Evolutionary conservation across 495 filamentous ascomycete species (phyloP).

Genomic region (Penicillium robsamsonii): DNA sequence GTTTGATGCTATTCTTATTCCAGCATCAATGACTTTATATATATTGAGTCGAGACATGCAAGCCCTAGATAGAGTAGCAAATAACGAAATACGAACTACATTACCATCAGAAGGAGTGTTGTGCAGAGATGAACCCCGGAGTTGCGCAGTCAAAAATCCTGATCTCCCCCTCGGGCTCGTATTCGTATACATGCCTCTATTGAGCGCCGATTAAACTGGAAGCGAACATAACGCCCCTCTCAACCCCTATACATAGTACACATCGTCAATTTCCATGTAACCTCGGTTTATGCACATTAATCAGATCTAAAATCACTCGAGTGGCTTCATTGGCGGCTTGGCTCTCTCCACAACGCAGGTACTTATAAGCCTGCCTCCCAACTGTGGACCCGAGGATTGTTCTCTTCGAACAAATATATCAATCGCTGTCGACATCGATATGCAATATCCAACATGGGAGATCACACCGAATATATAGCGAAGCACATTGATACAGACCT

Average conservation of each 20-base stretch:
- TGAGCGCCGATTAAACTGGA: background rate
- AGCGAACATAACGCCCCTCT: background rate
- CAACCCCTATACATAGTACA: background rate
- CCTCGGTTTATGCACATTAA: background rate
- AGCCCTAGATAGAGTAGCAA: background rate
- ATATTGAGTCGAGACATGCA: background rate
- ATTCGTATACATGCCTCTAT: background rate
- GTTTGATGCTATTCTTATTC: too few species aligned
- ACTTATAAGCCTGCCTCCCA: background rate
- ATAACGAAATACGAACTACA: background rate
- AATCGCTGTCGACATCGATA: background rate
- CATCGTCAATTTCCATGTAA: background rate
- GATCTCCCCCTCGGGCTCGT: slow-evolving; percentile 5
- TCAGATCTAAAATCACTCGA: background rate
- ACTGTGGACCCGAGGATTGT: background rate
- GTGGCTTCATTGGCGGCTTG: background rate
- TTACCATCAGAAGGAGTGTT: background rate
- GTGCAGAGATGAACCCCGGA: background rate
- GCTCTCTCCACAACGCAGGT: background rate
- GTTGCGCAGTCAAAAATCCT: background rate
- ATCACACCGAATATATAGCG: background rate
- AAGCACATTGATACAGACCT: slow-evolving; percentile 9
- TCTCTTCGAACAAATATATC: background rate
- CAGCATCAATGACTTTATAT: background rate
- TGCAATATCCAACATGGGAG: background rate